phyloP scores from a whole-genome alignment of 2,329 filamentous ascomycete genomes.

The Hypoxylon sp. region DNA sequence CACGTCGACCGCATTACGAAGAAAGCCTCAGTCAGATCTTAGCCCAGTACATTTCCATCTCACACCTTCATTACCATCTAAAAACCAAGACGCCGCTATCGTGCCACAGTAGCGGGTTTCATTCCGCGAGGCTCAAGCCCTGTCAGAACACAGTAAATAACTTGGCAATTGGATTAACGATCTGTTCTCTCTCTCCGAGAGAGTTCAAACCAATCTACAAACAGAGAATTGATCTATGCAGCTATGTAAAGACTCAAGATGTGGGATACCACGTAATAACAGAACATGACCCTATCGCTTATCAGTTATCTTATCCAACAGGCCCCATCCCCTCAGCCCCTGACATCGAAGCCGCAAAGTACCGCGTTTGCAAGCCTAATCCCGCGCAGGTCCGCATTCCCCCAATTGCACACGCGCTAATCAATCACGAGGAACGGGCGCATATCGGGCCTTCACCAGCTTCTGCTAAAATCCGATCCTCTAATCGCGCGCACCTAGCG shows the following conservation, averaged over 20 bases:
- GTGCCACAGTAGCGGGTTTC: not conserved
- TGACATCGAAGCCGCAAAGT: not conserved
- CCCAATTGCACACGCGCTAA: not conserved
- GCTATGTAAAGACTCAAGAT: no score
- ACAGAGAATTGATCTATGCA: no score
- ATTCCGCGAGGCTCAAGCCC: not conserved
- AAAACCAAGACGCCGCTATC: not conserved
- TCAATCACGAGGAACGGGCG: not conserved
- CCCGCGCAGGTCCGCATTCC: not conserved
- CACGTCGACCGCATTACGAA: not conserved
- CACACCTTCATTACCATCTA: no score
- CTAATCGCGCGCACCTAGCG: not conserved
- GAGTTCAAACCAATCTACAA: no score
- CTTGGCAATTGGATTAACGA: no score
- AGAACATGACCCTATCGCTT: no score
- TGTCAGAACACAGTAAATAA: no score
- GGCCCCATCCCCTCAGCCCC: not conserved
- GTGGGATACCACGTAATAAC: no score
- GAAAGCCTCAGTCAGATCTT: not conserved
- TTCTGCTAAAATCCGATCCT: constrained; percentile 1
- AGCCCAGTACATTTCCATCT: not conserved
- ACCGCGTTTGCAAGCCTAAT: not conserved
- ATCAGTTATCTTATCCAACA: not conserved
- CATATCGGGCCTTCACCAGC: not conserved
- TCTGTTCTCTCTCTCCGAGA: no score